Base-by-base conservation (phyloP, 805 yeast genomes). In the Monosporozyma siamensis region DNA sequence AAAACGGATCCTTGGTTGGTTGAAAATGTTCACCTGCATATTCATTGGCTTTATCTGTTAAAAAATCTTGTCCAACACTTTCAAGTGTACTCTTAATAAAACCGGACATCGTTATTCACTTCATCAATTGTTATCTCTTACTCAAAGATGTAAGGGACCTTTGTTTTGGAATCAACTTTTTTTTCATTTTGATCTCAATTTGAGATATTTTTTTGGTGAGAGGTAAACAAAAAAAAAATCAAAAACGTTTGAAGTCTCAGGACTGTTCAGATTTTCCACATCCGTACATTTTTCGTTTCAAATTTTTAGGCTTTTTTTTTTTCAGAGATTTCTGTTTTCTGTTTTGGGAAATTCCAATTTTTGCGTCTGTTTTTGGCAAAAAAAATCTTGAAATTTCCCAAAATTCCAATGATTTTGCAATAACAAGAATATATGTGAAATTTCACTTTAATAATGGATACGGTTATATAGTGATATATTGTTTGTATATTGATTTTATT, bases 1-100 rank as follows among this genome's bases (percentile, higher is more conserved):
- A 71, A 50, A 58, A 85, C 4, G 95, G 95, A 51, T 85, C 79
- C 44, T 47, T 56, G 7, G 57, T 54, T 2, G 64, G 63, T 43
- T 60, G 65, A 34, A 60, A 58, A 43, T 57, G 54, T 30, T 44
- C 52, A 10, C 47, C 63, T 9, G 61, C 61, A 40, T 38, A 51
- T 2, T 48, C 59, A 21, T 47, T 43, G 22, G 55, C 56, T 26
- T 51, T 44, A 15, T 53, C 59, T 38, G 48, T 39, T 17, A 52
- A 31, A 3, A 29, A 15, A 6, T 47, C 55, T 24, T 35, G 30
- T 3, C 30, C 38, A 29, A 49, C 39, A 6, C 54, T 57, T 24
- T 46, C 35, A 1, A 44, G 27, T 1, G 48, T 39, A 30, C 48
- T 42, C 39, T 40, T 26, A 11, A 51, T 36, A 17, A 51, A 40